These are phyloP conservation scores for Psilocybe azurescens DNA, from an alignment of 768 basidiomycete genomes.

Conservation along the genomic window DNA sequence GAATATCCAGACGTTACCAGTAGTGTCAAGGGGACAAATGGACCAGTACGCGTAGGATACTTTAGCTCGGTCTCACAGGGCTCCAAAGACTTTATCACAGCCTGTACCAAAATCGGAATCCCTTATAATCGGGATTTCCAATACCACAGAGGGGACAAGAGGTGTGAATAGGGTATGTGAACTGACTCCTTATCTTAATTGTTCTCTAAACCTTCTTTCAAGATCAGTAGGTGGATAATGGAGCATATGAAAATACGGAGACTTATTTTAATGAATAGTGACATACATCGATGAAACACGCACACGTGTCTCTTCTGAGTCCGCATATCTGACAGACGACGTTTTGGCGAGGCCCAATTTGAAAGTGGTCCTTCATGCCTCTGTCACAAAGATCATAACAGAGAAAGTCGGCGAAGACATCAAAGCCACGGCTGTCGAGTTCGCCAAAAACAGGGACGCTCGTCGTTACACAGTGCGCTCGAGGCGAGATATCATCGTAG, in stretches of 20 bases:
- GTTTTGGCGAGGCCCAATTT: constrained; percentile 68
- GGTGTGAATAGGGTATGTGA: constrained; percentile 59
- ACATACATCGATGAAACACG: constrained; percentile 61
- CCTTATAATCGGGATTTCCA: constrained; percentile 60
- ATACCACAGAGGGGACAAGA: constrained; percentile 53
- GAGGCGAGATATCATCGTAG: constrained; percentile 58
- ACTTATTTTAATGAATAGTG: constrained; percentile 45
- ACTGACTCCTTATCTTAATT: background rate
- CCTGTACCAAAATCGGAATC: constrained; percentile 56
- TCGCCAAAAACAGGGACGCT: constrained; percentile 39
- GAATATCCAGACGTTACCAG: constrained; percentile 52
- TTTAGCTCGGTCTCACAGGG: constrained; percentile 43
- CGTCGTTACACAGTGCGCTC: constrained; percentile 46
- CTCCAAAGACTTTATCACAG: constrained; percentile 52
- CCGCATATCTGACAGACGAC: constrained; percentile 64
- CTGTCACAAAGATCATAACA: constrained; percentile 60
- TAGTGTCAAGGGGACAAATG: constrained; percentile 48
- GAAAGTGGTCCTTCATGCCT: constrained; percentile 55
- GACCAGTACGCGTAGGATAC: constrained; percentile 62
- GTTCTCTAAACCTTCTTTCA: background rate
- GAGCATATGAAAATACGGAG: background rate
- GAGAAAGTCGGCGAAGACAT: constrained; percentile 35
- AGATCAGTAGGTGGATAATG: constrained; percentile 35
- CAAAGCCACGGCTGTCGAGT: constrained; percentile 63
- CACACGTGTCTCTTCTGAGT: constrained; percentile 60